A percentile compares a stretch with the other conserved stretches of the same genome.
Evolutionary conservation across 2,329 filamentous ascomycete species (phyloP).

Genomic region (Fusarium nygamai): DNA sequence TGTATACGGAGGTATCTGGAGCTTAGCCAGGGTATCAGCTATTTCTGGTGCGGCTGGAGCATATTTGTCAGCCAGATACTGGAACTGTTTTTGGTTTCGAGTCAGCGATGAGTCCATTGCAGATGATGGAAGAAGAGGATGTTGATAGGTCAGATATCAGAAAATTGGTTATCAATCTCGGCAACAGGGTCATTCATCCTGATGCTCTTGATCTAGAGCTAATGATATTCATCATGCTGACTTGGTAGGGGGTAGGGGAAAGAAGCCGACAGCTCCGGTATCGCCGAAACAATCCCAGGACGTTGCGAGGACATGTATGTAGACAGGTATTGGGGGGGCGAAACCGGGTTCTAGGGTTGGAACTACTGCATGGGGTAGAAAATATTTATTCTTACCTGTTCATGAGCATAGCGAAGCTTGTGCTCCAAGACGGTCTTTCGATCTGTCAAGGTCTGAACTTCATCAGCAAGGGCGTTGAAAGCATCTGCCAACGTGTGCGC

Average conservation of each 20-base stretch:
- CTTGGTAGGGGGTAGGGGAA: background rate
- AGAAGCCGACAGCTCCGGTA: constrained; percentile 35
- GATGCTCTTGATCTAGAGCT: constrained; percentile 88
- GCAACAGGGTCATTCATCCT: constrained; percentile 55
- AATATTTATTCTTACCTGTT: constrained; percentile 66
- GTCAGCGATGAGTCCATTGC: constrained; percentile 37
- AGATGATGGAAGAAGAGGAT: background rate
- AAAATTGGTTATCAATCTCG: constrained; percentile 68
- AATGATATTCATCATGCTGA: constrained; percentile 61
- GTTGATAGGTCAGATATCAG: constrained; percentile 49
- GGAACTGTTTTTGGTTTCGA: constrained; percentile 60
- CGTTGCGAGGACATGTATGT: constrained; percentile 4
- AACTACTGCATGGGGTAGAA: background rate
- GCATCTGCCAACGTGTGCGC: constrained; percentile 70
- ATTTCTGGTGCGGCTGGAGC: constrained; percentile 72
- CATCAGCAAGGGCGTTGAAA: constrained; percentile 71
- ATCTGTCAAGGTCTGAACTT: constrained; percentile 71
- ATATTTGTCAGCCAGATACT: constrained; percentile 74
- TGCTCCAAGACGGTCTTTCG: constrained; percentile 73
- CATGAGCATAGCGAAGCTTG: constrained; percentile 72
- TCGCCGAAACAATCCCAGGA: constrained; percentile 34
- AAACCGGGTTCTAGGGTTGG: constrained; percentile 13
- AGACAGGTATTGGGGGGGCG: constrained; percentile 2
- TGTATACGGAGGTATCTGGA: constrained; percentile 69
- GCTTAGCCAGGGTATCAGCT: constrained; percentile 71